phyloP scores from a whole-genome alignment of 2,329 filamentous ascomycete genomes.

The Exophiala sp. region DNA sequence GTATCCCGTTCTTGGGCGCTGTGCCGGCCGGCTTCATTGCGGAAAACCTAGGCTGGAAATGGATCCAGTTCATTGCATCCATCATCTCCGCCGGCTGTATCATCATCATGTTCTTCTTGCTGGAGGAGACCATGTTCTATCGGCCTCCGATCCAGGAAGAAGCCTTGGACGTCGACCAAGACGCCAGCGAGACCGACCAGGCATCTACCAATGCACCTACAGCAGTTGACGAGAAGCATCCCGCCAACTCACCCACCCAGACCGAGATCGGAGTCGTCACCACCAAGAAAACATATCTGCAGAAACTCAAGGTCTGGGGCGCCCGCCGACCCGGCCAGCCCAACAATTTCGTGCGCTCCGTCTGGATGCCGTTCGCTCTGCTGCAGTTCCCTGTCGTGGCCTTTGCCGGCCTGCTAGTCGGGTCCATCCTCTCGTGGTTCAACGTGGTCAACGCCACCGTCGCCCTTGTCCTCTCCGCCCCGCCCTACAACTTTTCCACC shows the following conservation, averaged over 20 bases:
- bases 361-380: conserved; percentile 16
- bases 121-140: conserved; percentile 45
- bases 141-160: conserved; percentile 11
- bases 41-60: conserved; percentile 47
- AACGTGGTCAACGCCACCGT: conserved; percentile 39
- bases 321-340: conserved; percentile 22
- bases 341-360: conserved; percentile 21
- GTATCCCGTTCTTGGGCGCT: conserved; percentile 38
- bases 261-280: neutral
- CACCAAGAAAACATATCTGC: conserved; percentile 12
- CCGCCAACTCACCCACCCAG: neutral
- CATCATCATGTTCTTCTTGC: conserved; percentile 46
- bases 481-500: conserved; percentile 35
- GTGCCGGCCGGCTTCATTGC: conserved; percentile 49
- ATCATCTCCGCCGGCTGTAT: conserved; percentile 46
- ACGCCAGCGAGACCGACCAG: conserved; percentile 4
- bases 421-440: conserved; percentile 36
- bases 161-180: conserved; percentile 5
- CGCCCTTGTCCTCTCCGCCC: conserved; percentile 34
- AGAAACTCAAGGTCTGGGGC: conserved; percentile 21
- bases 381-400: conserved; percentile 33
- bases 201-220: neutral
- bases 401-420: conserved; percentile 35
- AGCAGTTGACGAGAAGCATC: conserved; percentile 1
- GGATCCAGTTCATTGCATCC: conserved; percentile 48